Percentiles rank a stretch among this genome's conserved stretches.
phyloP scores from a whole-genome alignment of 2,329 filamentous ascomycete genomes.

The Trichoderma atroviride region DNA sequence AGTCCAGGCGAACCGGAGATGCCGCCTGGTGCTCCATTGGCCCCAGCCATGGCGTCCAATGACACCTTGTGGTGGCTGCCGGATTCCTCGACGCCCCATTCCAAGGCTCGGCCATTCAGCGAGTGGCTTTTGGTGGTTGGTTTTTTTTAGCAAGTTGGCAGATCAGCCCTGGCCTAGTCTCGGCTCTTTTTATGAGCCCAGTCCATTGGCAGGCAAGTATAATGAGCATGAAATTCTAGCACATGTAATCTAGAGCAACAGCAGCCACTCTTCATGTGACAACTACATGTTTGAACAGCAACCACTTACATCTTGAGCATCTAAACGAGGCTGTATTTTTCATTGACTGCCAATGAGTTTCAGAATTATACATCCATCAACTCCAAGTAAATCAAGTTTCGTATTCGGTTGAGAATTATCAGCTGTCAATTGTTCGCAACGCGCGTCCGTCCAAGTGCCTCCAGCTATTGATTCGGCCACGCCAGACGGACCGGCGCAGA shows the following conservation, averaged over 20 bases:
- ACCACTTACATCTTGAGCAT: neutral
- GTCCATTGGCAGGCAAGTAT: neutral
- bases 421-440: neutral
- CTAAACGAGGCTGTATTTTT: neutral
- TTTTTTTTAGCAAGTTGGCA: neutral
- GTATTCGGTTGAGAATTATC: neutral
- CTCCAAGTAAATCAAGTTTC: too few relatives aligned
- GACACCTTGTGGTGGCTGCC: neutral
- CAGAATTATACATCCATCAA: neutral
- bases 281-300: neutral
- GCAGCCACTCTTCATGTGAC: neutral
- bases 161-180: neutral
- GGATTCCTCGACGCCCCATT: slow-evolving; percentile 5
- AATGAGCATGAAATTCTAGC: neutral
- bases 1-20: slow-evolving; percentile 12
- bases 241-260: neutral
- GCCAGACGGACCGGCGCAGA: slow-evolving; percentile 6
- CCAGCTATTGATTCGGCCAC: neutral
- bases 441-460: neutral
- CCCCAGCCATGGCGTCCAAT: slow-evolving; percentile 23
- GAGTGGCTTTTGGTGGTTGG: slow-evolving; percentile 4
- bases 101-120: slow-evolving; percentile 16
- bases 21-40: slow-evolving; percentile 13
- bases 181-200: slow-evolving; percentile 4
- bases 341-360: neutral